Base-by-base conservation (phyloP, 495 filamentous ascomycete genomes). In the Penicillium desertorum region DNA sequence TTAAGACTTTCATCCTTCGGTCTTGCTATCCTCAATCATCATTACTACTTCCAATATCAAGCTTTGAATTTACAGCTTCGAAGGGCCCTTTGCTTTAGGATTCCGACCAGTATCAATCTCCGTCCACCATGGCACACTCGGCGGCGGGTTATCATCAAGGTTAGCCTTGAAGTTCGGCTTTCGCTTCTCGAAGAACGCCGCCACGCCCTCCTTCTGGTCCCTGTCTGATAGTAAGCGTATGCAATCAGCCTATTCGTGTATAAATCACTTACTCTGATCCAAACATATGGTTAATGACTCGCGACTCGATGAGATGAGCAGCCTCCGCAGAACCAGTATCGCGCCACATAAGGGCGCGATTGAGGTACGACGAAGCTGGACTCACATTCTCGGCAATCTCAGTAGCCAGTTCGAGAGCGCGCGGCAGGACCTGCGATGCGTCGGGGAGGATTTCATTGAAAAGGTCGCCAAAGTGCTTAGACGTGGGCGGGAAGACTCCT, bases 311-410 rank as follows among this genome's bases (percentile, higher is more conserved):
- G 53, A 86, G 61, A 72, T 86, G 83, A 37, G 81, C 75, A 37
- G 72, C 79, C 65, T 88, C 84, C 2, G 82, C 74, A 12, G 72
- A 75, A 5, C 75, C 80, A 5, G 76, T 74, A 41, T 80, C 77
- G 10, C 81, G 73, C 73, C 79, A 87, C 77, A 88, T 78, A 65
- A 88, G 54, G 41, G 84, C 82, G 32, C 76, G 75, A 74, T 85
- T 86, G 57, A 86, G 65, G 51, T 74, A 70, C 17, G 77, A 77
- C 22, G 78, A 75, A 36, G 84, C 79, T 2, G 69, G 68, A 64
- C 79, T 83, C 3, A 83, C 81, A 69, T 85, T 86, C 64, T 75
- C 65, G 7, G 77, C 81, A 34, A 87, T 78, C 17, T 87, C 84
- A 1, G 73, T 68, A 9, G 84, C 84, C 22, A 87, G 54, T 52